Evolutionary conservation across 2,329 filamentous ascomycete species (phyloP), one percentile per base, ranked within the genome.

Genomic region (Fusarium sp.): DNA sequence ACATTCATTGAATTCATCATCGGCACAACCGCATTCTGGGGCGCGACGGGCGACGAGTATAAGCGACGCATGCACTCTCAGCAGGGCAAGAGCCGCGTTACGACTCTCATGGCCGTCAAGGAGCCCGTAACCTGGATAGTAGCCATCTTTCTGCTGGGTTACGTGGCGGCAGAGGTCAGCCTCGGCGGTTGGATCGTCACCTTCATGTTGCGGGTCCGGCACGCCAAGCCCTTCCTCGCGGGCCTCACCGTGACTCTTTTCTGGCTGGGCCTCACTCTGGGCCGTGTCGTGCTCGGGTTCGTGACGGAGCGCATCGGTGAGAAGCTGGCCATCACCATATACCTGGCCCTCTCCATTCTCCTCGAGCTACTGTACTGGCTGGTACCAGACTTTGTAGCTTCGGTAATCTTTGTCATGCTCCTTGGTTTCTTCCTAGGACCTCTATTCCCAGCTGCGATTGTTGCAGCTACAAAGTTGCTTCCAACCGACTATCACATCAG

Each of bases 391-490:
- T 94, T 96, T 79, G 88, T 93, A 69, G 92, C 93, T 31, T 93
- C 92, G 0, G 91, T 93, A 10, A 86, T 95, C 16, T 92, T 93
- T 29, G 92, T 95, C 24, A 86, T 90, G 0, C 82, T 95, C 0
- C 87, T 95, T 68, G 94, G 94, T 0, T 94, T 96, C 85, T 94
- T 95, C 78, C 86, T 96, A 0, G 94, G 94, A 0, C 94, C 94
- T 0, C 82, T 97, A 22, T 97, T 95, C 79, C 94, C 94, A 0
- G 92, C 92, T 1, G 93, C 90, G 0, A 88, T 97, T 11, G 91
- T 95, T 1, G 90, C 90, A 1, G 90, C 91, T 6, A 94, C 93
- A 0, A 95, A 94, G 76, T 85, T 97, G 5, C 85, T 97, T 1
- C 94, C 94, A 0, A 87, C 86, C 43, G 88, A 94, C 69, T 85